Conservation (phyloP, 1,139 yeast species). For the Yamadazyma membranifaciens region DNA sequence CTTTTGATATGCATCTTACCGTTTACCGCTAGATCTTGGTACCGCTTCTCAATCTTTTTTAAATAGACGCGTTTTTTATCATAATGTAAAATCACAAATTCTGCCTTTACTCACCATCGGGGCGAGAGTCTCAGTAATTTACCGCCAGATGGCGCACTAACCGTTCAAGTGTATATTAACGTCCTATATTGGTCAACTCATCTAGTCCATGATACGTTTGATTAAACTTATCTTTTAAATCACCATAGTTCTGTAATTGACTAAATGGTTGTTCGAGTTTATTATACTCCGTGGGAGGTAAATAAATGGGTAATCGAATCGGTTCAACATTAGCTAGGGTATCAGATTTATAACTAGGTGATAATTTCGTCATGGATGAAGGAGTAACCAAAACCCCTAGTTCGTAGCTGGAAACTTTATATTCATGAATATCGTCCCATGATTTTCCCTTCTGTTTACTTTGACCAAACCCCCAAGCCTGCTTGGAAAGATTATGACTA, state of each 20-base stretch:
- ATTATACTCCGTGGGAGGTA: constrained; percentile 47
- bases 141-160: no score
- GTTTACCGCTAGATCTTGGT: not conserved
- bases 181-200: constrained; percentile 1
- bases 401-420: constrained; percentile 47
- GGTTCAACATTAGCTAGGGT: constrained; percentile 22
- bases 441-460: not conserved
- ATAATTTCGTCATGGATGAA: constrained; percentile 14
- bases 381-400: constrained; percentile 50
- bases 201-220: constrained; percentile 8
- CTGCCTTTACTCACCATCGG: no score
- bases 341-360: constrained; percentile 44
- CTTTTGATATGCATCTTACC: constrained; percentile 38
- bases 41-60: not conserved
- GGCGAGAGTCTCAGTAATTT: no score
- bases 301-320: constrained; percentile 51
- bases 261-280: constrained; percentile 53
- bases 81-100: no score
- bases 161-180: no score
- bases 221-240: constrained; percentile 11
- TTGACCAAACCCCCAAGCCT: constrained; percentile 65
- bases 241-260: constrained; percentile 11
- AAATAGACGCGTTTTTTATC: constrained; percentile 1
- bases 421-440: constrained; percentile 18
- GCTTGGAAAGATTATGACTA: constrained; percentile 63